Evolutionary conservation across 495 filamentous ascomycete species (phyloP), one percentile per base, ranked within the genome.

Genomic region (Pyronema omphalodes): DNA sequence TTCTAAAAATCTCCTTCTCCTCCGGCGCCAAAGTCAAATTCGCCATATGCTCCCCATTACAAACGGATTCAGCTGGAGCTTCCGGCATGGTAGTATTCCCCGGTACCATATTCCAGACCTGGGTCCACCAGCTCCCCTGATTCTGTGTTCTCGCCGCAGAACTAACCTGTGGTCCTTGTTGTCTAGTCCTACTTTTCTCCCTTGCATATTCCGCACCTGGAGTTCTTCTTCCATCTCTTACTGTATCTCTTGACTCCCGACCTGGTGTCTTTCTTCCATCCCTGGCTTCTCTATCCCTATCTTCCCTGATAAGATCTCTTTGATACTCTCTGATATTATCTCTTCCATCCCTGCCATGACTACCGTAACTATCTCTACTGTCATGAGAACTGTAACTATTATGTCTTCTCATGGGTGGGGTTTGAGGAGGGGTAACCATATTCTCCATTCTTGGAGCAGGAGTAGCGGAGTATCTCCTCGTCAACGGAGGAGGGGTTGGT

Each of bases 1-100:
- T 62, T 57, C 63, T 63, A 44, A 64, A 64, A 40, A 64, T 63
- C 43, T 64, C 61, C 51, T 65, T 60, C 51, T 64, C 61, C 33
- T 64, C 61, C n/a, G 60, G 56, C 0, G 61, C 57, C 60, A 64
- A 60, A 29, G 50, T 60, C 34, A 64, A 52, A 6, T 53, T 57
- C 39, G 63, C 61, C 61, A 64, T 64, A 15, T 50, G 34, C 52
- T 55, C 54, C 12, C 60, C 61, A 56, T 65, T 60, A 37, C 61
- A 64, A 37, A 59, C 53, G 6, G 61, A 63, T 34, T 50, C 39
- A 43, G 39, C 39, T 0, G 61, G 56, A 44, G 60, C 51, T 55
- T 61, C 58, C 12, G 53, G 54, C 19, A 62, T 55, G 12, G 46
- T 44, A 12, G 60, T 62, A 50, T 51, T 44, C 9, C 60, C 60